Base-by-base conservation (phyloP, 2,329 filamentous ascomycete genomes). In the Neofusicoccum laricinum region DNA sequence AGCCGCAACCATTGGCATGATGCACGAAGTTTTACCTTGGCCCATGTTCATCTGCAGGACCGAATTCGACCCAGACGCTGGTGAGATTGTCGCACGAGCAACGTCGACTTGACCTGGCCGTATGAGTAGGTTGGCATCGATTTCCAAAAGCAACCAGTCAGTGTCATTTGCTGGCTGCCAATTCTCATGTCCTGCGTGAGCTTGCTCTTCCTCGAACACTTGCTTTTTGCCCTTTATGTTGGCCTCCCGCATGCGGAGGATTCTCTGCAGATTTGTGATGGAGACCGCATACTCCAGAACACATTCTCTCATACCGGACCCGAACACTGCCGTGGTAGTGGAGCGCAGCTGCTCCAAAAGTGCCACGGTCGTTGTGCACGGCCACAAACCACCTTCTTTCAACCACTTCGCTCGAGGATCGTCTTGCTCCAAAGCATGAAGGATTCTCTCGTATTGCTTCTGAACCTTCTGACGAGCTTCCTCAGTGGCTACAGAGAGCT, bases 21-120 rank as follows among this genome's bases (percentile, higher is more conserved):
- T 91, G 1, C 90, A 85, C 0, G 88, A 89, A 0, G 85, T 87
- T 72, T 88, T 88, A 76, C 83, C 83, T 76, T 88, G 81, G 0
- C 88, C 88, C 87, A 90, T 90, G 66, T 89, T 86, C 74, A 90
- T 82, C 66, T 90, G 88, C 1, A 89, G 68, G 0, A 90, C 85
- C 0, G 86, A 86, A 65, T 89, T 90, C 0, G 74, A 67, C 0
- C 77, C 75, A 0, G 83, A 85, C 0, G 69, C 63, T 0, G 88
- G 88, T 0, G 75, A 75, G 1, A 88, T 86, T 17, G 85, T 91
- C 0, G 86, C 84, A 1, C 77, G 68, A 0, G 88, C 88, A 6
- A 91, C 87, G 4, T 86, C 80, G 0, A 88, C 79, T 67, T 91
- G 88, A 2, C 84, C 83, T 0, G 80, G 76, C 0, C 89, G 82